Conservation (phyloP, 495 filamentous ascomycete species). For the Penicillium macrosclerotiorum region DNA sequence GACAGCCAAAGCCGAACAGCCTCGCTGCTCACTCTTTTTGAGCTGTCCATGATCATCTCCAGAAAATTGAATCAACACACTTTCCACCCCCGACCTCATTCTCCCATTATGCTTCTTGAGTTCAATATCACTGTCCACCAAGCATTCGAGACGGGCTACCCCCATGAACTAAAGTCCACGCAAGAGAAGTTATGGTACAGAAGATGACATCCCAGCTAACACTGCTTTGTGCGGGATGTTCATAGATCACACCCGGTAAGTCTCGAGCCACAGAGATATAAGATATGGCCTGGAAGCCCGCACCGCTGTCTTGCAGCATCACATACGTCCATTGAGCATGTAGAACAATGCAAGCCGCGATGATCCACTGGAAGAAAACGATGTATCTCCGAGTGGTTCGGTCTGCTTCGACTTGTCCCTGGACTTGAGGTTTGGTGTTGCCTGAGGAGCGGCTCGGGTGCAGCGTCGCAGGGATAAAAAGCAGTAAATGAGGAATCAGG, state of each 20-base stretch:
- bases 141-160: constrained; percentile 12
- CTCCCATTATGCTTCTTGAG: not conserved
- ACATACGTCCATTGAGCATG: constrained; percentile 15
- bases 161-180: constrained; percentile 18
- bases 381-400: constrained; percentile 13
- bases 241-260: constrained; percentile 20
- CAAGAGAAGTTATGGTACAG: constrained; percentile 11
- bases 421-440: not conserved
- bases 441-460: constrained; percentile 5
- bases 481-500: constrained; percentile 41
- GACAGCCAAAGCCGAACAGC: too few species aligned
- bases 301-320: constrained; percentile 6
- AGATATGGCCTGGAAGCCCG: too few species aligned
- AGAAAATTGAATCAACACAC: too few species aligned
- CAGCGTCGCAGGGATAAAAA: constrained; percentile 45
- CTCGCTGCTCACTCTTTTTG: too few species aligned
- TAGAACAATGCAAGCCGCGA: constrained; percentile 9
- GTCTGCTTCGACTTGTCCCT: not conserved
- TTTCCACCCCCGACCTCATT: not conserved
- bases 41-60: too few species aligned
- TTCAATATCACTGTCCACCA: not conserved
- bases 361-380: constrained; percentile 9
- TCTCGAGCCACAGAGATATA: constrained; percentile 3
- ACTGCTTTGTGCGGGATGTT: constrained; percentile 29
- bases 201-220: constrained; percentile 32